These are phyloP conservation scores for Botryotinia convoluta DNA, from an alignment of 2,329 filamentous ascomycete genomes.

Conservation along the genomic window DNA sequence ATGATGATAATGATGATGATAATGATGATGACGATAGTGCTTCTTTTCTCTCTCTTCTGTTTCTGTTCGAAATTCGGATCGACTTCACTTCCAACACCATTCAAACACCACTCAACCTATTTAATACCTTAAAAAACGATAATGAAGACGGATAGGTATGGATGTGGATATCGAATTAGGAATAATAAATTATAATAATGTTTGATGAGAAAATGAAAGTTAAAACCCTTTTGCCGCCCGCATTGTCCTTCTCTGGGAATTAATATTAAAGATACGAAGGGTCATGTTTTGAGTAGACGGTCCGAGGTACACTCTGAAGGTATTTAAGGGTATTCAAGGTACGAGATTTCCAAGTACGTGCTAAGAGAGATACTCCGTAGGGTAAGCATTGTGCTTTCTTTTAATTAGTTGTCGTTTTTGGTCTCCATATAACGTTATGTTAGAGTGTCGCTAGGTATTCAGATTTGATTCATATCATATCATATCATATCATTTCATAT, in stretches of 20 bases:
- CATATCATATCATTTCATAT: background rate
- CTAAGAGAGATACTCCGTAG: background rate
- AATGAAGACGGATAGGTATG: background rate
- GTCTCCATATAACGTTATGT: conserved; percentile 8
- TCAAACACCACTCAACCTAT: background rate
- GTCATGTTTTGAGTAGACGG: background rate
- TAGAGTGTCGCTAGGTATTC: background rate
- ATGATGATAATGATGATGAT: too few relatives aligned
- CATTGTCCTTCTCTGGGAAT: background rate
- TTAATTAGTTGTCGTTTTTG: background rate
- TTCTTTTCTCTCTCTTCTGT: background rate
- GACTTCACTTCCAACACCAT: background rate
- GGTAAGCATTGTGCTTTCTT: background rate
- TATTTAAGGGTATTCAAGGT: background rate
- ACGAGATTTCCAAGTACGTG: background rate
- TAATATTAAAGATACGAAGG: conserved; percentile 2
- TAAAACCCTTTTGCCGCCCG: background rate
- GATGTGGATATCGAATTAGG: background rate
- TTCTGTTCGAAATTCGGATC: background rate
- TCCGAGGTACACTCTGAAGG: background rate
- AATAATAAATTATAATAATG: background rate
- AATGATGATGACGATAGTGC: background rate
- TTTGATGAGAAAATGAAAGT: background rate
- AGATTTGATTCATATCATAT: background rate
- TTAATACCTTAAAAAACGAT: background rate